phyloP scores from a whole-genome alignment of 176 grass and related monocot species.

The Oryza coarctata region DNA sequence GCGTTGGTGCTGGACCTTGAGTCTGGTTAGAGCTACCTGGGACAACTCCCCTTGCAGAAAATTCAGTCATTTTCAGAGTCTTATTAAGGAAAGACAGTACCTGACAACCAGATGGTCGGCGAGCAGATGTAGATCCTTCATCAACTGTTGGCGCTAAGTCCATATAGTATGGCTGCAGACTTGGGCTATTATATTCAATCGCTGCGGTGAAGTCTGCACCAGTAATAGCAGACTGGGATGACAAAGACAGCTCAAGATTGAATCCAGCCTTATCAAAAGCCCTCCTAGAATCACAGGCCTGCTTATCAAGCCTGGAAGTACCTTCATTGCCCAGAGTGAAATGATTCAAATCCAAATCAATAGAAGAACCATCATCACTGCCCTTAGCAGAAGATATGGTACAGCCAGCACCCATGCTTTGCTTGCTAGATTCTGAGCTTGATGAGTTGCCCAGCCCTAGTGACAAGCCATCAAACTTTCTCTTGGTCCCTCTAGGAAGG shows the following conservation, averaged over 20 bases:
- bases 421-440: conserved; percentile 70
- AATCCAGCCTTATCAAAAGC: conserved; percentile 37
- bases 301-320: conserved; percentile 41
- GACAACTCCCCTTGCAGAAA: conserved; percentile 24
- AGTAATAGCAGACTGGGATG: conserved; percentile 69
- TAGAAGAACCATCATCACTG: conserved; percentile 59
- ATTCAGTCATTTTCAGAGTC: conserved; percentile 19
- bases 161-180: conserved; percentile 33
- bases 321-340: conserved; percentile 61
- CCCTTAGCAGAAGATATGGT: conserved; percentile 59
- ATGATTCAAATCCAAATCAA: conserved; percentile 67
- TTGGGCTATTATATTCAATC: conserved; percentile 30
- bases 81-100: conserved; percentile 53
- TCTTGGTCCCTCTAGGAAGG: conserved; percentile 58
- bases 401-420: conserved; percentile 57
- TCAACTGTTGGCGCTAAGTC: conserved; percentile 56
- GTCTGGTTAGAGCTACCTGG: conserved; percentile 20
- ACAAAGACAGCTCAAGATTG: conserved; percentile 73
- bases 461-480: conserved; percentile 55
- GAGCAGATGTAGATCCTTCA: conserved; percentile 90
- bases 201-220: conserved; percentile 21
- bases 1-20: conserved; percentile 8
- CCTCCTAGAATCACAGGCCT: conserved; percentile 44
- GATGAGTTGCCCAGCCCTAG: conserved; percentile 57
- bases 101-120: conserved; percentile 58